Base-by-base conservation (phyloP, 2,329 filamentous ascomycete species). In the Pseudogymnoascus pannorum region DNA sequence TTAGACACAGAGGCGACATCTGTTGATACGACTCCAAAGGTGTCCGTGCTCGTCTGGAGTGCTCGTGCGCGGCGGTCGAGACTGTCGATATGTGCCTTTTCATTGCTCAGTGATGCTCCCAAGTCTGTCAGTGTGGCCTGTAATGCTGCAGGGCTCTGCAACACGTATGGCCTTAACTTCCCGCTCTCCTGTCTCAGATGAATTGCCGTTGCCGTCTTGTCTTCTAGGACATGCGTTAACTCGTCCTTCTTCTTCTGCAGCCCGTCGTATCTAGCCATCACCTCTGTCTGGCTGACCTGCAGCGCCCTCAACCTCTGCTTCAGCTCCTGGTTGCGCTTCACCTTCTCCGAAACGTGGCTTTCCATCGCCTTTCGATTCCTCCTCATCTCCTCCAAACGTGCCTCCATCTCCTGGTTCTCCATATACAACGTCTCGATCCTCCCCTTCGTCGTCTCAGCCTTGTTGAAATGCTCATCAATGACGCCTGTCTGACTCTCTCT, bases 391-490 rank as follows among this genome's bases (percentile, higher is more conserved):
- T 88, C 85, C 9, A 97, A 76, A 14, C 88, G 86, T 44, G 81
- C 82, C 70, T 95, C 89, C 77, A 94, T 90, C 57, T 92, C 88
- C 72, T 96, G 88, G 72, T 97, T 99, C 67, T 93, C 88, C 11
- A 81, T 79, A 71, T 92, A 92, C 8, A 97, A 79, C 18, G 87
- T 83, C 75, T 97, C 93, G 70, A 97, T 97, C 64, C 89, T 86
- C 59, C 87, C 80, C 76, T 96, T 97, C 1, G 89, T 92, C 63
- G 84, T 85, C 75, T 97, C 91, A 11, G 89, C 85, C 69, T 91
- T 92, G 78, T 96, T 94, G 78, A 94, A 94, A 75, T 97, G 89
- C 73, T 95, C 86, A 72, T 97, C 92, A 66, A 97, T 96, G 29
- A 94, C 86, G 38, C 80, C 79, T 1, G 92, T 95, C 75, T 97